Percentiles rank a stretch among this genome's conserved stretches.
phyloP scores from a whole-genome alignment of 129 eudicot genomes.

The Daucus carota region DH1_v3.0 NC_030389.2:7064001-7064500 shows the following conservation, averaged over 20 bases:
- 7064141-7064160: too few relatives aligned
- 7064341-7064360: too few relatives aligned
- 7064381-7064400: neutral
- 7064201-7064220: too few relatives aligned
- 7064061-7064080: too few relatives aligned
- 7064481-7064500: neutral
- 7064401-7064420: neutral
- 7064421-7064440: neutral
- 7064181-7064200: neutral
- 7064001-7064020: neutral
- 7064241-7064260: neutral
- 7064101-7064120: neutral
- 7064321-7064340: neutral
- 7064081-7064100: neutral
- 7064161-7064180: too few relatives aligned
- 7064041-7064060: too few relatives aligned
- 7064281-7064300: too few relatives aligned
- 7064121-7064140: neutral
- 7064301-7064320: too few relatives aligned
- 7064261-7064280: neutral
- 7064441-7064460: neutral
- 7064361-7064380: neutral
- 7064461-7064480: neutral
- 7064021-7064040: neutral
- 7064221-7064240: neutral